Evolutionary conservation across 352 stramenopile species (phyloP).

Genomic region (Paralagenidium karlingii): DNA sequence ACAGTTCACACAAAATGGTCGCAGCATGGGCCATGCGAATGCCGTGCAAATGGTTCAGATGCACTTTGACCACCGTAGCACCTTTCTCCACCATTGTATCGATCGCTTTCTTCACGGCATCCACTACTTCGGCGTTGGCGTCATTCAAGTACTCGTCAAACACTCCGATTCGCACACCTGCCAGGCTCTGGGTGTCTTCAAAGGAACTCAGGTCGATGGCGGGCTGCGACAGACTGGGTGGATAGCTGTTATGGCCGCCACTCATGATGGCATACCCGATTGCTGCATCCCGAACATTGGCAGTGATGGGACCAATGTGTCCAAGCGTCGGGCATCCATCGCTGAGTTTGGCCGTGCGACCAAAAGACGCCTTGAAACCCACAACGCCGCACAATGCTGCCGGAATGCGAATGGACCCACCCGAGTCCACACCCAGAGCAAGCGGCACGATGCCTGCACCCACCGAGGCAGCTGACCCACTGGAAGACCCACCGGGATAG

Average conservation of each 20-base stretch:
- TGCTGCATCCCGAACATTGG: slow-evolving; percentile 60
- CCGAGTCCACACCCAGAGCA: slow-evolving; percentile 77
- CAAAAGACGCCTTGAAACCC: slow-evolving; percentile 82
- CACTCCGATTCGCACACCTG: slow-evolving; percentile 66
- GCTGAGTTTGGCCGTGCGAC: too few relatives aligned
- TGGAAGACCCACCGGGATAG: slow-evolving; percentile 86
- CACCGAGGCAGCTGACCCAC: slow-evolving; percentile 80
- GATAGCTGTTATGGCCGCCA: slow-evolving; percentile 26
- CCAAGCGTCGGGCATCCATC: too few relatives aligned
- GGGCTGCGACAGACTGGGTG: slow-evolving; percentile 33
- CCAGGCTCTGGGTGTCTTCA: slow-evolving; percentile 36
- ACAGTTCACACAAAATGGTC: slow-evolving; percentile 76
- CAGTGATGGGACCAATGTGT: slow-evolving; percentile 73
- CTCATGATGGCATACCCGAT: slow-evolving; percentile 80
- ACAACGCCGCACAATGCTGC: slow-evolving; percentile 81
- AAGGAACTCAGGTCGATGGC: slow-evolving; percentile 34
- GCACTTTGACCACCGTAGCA: slow-evolving; percentile 61
- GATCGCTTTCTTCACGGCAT: slow-evolving; percentile 27
- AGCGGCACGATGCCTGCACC: slow-evolving; percentile 79
- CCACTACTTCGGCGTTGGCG: slow-evolving; percentile 38
- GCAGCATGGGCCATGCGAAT: slow-evolving; percentile 74
- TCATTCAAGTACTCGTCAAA: slow-evolving; percentile 70
- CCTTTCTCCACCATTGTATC: slow-evolving; percentile 34
- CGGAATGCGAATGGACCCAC: slow-evolving; percentile 87
- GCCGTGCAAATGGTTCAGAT: slow-evolving; percentile 55